phyloP scores from a whole-genome alignment of 805 yeast genomes.

The Saccharomycopsis sp. region DNA sequence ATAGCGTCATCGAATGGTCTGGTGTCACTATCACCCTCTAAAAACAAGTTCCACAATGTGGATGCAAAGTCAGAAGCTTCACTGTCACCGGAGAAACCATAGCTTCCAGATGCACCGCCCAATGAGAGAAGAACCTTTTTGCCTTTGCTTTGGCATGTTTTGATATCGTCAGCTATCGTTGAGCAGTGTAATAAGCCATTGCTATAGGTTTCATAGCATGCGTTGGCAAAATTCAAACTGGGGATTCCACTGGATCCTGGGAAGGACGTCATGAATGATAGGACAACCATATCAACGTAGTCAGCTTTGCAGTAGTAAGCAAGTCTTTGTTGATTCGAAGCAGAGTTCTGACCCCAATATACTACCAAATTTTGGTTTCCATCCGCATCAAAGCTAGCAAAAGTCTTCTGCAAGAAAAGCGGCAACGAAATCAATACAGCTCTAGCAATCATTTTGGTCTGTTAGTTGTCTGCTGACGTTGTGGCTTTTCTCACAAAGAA shows the following conservation, averaged over 20 bases:
- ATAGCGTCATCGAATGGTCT: conserved; percentile 44
- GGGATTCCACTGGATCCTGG: conserved; percentile 29
- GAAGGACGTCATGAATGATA: conserved; percentile 31
- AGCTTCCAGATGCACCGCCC: conserved; percentile 70
- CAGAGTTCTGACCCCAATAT: conserved; percentile 69
- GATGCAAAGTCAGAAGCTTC: conserved; percentile 64
- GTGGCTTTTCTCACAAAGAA: no score
- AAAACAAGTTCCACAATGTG: conserved; percentile 56
- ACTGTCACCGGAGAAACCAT: conserved; percentile 77
- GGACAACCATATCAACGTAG: conserved; percentile 38
- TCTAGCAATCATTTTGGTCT: not conserved
- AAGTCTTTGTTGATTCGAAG: conserved; percentile 38
- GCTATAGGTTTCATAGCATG: conserved; percentile 24
- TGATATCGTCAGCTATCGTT: conserved; percentile 57
- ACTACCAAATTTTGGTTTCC: conserved; percentile 46
- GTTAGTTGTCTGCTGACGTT: no score
- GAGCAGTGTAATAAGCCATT: conserved; percentile 33
- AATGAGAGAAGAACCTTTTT: conserved; percentile 71
- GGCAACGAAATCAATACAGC: not conserved
- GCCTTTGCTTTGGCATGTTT: conserved; percentile 69
- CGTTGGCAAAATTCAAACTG: conserved; percentile 41
- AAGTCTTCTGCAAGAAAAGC: not conserved
- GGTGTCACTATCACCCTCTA: conserved; percentile 28
- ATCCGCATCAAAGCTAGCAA: conserved; percentile 32
- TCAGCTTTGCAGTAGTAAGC: conserved; percentile 46